Evolutionary conservation across 129 eudicot species (phyloP), one percentile per base, ranked within the genome.

Genomic region (Deinandra increscens): DNA sequence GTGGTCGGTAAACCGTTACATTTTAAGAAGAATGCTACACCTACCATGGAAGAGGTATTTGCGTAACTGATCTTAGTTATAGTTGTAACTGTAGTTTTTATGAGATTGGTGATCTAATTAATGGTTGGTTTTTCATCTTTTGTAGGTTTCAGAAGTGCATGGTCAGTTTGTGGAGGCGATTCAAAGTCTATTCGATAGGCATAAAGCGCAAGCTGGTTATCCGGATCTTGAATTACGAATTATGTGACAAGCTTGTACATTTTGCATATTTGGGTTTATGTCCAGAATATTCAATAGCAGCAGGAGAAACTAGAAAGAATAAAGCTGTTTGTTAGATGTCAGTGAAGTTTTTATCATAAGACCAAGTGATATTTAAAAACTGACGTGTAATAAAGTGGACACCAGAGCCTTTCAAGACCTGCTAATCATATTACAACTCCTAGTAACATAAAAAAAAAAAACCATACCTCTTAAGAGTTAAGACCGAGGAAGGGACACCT

Each of bases 1-100:
- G 97, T 93, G 49, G 96, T 93, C 76, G 98, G 98, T 66, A 84
- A 74, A 78, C 97, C 97, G 1, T 89, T 93, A 70, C 62, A 77
- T 67, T 34, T 87, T 43, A 80, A 80, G 78, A 85, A 76, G 73
- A 93, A 81, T 66, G 76, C 82, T 71, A 72, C 84, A 6, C 98
- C 97, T 45, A 79, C 92, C 41, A 49, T 39, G 42, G 92, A 93
- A 67, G 98, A 93, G 98, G 98, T 93, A 89, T 53, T 7, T 10
- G 42, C 50, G 72, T 74, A 37, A 43, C 37, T 26, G 11, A 18
- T 39, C 48, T 64, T 23, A 12, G 67, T 8, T 56, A 1, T 56
- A 1, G 12, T 14, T 56, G 29, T 8, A 33, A 14, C 11, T 46
- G 61, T 20, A 0, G 23, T 60, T 51, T 9, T 9, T 17, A 18